A percentile compares a stretch with the other conserved stretches of the same genome.
These are phyloP conservation scores for Ophiostoma perfectum DNA, from an alignment of 2,329 filamentous ascomycete species.

Conservation along the genomic window DNA sequence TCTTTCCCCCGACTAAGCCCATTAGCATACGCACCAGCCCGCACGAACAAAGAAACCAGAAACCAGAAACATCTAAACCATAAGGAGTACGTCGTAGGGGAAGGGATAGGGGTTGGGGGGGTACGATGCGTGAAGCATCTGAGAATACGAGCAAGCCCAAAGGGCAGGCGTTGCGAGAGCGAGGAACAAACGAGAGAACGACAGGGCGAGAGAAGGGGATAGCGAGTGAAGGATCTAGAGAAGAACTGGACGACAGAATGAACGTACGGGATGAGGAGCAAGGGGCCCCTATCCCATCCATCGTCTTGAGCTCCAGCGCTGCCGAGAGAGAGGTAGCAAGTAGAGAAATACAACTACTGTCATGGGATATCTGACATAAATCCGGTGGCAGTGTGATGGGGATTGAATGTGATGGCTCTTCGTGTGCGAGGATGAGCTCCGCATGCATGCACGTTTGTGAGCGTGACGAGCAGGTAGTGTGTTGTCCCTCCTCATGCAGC, in stretches of 20 bases:
- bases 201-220: background rate
- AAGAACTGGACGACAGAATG: background rate
- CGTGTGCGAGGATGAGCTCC: background rate
- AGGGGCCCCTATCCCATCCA: too few species aligned
- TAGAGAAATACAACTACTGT: too few species aligned
- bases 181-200: too few species aligned
- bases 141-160: background rate
- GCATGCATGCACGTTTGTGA: background rate
- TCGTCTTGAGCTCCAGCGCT: too few species aligned
- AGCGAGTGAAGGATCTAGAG: too few species aligned
- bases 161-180: background rate
- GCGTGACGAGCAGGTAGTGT: background rate
- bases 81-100: too few species aligned
- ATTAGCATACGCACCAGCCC: constrained; percentile 1
- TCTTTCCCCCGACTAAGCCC: background rate
- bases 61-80: background rate
- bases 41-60: constrained; percentile 6
- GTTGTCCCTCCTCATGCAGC: background rate
- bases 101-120: background rate
- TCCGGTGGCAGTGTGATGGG: too few species aligned
- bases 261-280: too few species aligned
- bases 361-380: too few species aligned
- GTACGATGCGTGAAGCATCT: background rate
- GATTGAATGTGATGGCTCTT: background rate
- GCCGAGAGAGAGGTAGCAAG: too few species aligned